A percentile compares a stretch with the other conserved stretches of the same genome.
phyloP scores from a whole-genome alignment of 805 yeast species.

The Pichia deserticola region DNA sequence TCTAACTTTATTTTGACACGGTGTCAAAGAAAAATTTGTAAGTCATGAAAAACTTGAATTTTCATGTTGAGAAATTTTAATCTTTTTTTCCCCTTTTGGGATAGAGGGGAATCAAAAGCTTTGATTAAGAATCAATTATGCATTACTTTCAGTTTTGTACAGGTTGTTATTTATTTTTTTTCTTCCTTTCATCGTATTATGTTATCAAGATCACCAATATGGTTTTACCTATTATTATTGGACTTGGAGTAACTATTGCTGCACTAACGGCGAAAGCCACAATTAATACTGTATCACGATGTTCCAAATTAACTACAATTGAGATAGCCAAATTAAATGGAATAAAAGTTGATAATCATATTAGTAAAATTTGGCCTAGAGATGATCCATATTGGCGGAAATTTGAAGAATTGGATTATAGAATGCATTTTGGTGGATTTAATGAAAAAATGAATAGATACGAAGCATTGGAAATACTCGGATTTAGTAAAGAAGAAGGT shows the following conservation, averaged over 20 bases:
- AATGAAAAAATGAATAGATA: constrained; percentile 56
- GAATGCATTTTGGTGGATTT: constrained; percentile 52
- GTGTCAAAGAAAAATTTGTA: neutral
- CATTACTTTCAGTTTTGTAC: too few relatives aligned
- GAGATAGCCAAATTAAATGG: constrained; percentile 36
- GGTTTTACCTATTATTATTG: constrained; percentile 44
- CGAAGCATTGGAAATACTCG: constrained; percentile 62
- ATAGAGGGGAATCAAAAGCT: neutral
- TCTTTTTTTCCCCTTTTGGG: neutral
- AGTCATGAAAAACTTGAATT: neutral
- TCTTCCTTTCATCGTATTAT: neutral
- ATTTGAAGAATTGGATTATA: constrained; percentile 23
- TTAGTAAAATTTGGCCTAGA: constrained; percentile 1
- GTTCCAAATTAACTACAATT: constrained; percentile 26
- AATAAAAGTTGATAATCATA: constrained; percentile 12
- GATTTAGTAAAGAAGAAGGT: constrained; percentile 35
- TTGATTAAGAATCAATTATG: neutral
- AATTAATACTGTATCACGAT: constrained; percentile 27
- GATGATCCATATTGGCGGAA: constrained; percentile 4
- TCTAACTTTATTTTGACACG: neutral
- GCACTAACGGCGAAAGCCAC: constrained; percentile 42
- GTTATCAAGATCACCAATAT: neutral
- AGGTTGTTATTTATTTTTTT: too few relatives aligned
- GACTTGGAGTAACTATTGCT: constrained; percentile 44
- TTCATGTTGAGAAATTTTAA: neutral